A percentile compares a stretch with the other conserved stretches of the same genome.
Conservation (phyloP, 73 alveolate species). For the Tetrahymena malaccensis region DNA sequence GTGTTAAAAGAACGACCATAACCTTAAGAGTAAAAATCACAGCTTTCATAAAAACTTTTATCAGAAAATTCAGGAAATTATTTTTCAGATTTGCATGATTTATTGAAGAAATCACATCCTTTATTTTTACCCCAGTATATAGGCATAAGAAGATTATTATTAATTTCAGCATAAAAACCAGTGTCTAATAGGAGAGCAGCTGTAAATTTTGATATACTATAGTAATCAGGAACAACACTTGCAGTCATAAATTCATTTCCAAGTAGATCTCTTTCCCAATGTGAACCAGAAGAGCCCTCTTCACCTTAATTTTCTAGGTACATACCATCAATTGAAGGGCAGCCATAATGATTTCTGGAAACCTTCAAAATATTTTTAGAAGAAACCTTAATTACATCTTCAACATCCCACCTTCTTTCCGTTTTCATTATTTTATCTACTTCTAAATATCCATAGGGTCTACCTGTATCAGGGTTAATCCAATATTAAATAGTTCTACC, state of each 20-base stretch:
- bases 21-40: neutral
- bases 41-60: neutral
- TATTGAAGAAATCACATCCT: neutral
- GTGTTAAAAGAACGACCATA: neutral
- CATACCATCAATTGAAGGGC: neutral
- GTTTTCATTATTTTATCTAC: neutral
- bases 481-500: neutral
- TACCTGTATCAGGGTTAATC: neutral
- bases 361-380: neutral
- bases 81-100: neutral
- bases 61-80: neutral
- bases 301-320: neutral
- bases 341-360: neutral
- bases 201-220: neutral
- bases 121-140: neutral
- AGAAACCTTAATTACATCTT: neutral
- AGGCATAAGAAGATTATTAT: neutral
- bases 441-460: neutral
- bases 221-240: neutral
- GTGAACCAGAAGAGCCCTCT: neutral
- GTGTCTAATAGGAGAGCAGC: neutral
- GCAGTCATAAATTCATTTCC: neutral
- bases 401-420: neutral
- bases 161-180: neutral
- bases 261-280: neutral